Conservation (phyloP, 345 rosid genomes). For the Geranium brycei region DNA sequence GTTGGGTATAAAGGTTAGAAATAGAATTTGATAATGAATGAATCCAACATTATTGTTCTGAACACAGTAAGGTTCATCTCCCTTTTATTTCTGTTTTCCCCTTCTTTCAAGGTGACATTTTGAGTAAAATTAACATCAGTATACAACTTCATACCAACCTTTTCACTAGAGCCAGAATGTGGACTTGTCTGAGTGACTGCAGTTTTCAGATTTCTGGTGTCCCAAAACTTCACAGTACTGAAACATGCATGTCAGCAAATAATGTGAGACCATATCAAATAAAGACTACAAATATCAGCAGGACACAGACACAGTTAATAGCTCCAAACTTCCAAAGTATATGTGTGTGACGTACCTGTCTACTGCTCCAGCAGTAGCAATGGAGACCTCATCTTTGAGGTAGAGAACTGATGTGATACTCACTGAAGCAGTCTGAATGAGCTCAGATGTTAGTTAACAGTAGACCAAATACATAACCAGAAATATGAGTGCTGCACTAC, state of each 20-base stretch:
- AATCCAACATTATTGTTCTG: background rate
- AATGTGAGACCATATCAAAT: constrained; percentile 1
- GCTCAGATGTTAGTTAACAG: constrained; percentile 11
- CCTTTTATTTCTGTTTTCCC: background rate
- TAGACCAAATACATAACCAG: background rate
- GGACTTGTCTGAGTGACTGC: constrained; percentile 54
- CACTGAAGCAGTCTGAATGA: constrained; percentile 59
- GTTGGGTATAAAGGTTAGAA: background rate
- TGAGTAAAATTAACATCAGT: background rate
- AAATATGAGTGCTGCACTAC: constrained; percentile 3
- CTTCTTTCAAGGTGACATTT: background rate
- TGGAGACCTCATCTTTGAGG: constrained; percentile 67
- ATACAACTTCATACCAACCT: constrained; percentile 26
- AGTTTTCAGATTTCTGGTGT: constrained; percentile 58
- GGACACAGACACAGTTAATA: background rate
- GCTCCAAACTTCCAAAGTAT: background rate
- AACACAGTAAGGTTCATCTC: background rate
- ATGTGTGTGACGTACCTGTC: constrained; percentile 41
- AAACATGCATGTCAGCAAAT: constrained; percentile 7
- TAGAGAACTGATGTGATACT: constrained; percentile 88
- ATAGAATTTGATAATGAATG: too few species aligned
- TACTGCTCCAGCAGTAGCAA: constrained; percentile 84
- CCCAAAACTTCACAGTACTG: constrained; percentile 86
- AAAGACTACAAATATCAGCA: background rate
- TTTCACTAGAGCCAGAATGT: constrained; percentile 28